A percentile compares a stretch with the other conserved stretches of the same genome.
phyloP scores from a whole-genome alignment of 352 stramenopile genomes.

The Aphanomyces astaci region DNA sequence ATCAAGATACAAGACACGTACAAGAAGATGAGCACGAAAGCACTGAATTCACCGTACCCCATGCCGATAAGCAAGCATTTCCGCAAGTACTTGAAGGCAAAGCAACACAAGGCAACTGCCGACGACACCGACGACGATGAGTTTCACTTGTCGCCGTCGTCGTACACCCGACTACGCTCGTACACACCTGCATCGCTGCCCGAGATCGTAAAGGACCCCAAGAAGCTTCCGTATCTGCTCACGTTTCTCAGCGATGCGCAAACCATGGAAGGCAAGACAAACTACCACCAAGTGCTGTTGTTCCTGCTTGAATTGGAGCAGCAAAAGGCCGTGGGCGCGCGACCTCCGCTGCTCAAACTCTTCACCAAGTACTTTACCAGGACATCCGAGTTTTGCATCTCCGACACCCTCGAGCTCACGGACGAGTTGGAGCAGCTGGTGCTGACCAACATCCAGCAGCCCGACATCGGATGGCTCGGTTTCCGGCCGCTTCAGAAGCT shows the following conservation, averaged over 20 bases:
- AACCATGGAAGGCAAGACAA: constrained; percentile 30
- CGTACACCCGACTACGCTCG: constrained; percentile 62
- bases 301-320: constrained; percentile 81
- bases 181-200: constrained; percentile 77
- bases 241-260: constrained; percentile 55
- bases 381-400: constrained; percentile 75
- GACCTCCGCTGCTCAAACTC: constrained; percentile 73
- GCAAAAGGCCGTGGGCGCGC: constrained; percentile 55
- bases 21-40: constrained; percentile 17
- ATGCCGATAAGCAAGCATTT: constrained; percentile 20
- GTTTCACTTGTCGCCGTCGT: constrained; percentile 36
- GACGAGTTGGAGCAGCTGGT: constrained; percentile 67
- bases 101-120: neutral
- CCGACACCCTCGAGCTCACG: constrained; percentile 69
- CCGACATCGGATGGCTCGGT: constrained; percentile 45
- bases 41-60: constrained; percentile 6
- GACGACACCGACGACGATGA: neutral
- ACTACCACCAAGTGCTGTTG: constrained; percentile 78
- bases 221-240: constrained; percentile 75
- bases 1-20: constrained; percentile 16
- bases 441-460: constrained; percentile 48
- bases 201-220: constrained; percentile 78
- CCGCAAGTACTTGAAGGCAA: constrained; percentile 8
- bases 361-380: constrained; percentile 83
- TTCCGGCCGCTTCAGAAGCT: constrained; percentile 83